phyloP scores from a whole-genome alignment of 208 protist genomes.

The Leptomonas seymouri region DNA sequence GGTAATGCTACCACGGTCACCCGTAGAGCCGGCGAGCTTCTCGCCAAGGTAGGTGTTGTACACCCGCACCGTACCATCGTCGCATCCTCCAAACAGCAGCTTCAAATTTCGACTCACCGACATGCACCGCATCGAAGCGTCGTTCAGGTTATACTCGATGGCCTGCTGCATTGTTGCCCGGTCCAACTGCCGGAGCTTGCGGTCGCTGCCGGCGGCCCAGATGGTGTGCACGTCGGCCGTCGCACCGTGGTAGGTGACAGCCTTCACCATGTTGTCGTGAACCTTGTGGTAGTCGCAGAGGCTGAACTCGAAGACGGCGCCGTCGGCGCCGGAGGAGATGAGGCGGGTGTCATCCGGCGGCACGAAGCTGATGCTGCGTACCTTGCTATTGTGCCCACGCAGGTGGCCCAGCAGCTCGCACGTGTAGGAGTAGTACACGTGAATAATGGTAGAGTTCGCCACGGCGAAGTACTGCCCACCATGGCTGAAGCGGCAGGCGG shows the following conservation, averaged over 20 bases:
- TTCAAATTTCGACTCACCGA: slow-evolving; percentile 87
- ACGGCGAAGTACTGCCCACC: slow-evolving; percentile 97
- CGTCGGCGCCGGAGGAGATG: slow-evolving; percentile 93
- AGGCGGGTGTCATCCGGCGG: slow-evolving; percentile 93
- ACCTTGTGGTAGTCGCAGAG: slow-evolving; percentile 93
- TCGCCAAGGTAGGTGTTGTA: slow-evolving; percentile 92
- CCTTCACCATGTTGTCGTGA: slow-evolving; percentile 93
- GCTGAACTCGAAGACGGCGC: slow-evolving; percentile 96
- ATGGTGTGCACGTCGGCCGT: slow-evolving; percentile 83
- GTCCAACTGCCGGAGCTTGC: slow-evolving; percentile 91
- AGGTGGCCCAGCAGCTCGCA: slow-evolving; percentile 95
- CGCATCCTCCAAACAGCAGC: slow-evolving; percentile 94
- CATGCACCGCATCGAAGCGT: slow-evolving; percentile 83
- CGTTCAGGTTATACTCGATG: slow-evolving; percentile 74
- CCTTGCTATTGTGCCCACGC: slow-evolving; percentile 96
- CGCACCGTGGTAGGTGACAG: slow-evolving; percentile 91
- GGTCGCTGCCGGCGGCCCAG: slow-evolving; percentile 95
- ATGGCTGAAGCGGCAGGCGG: slow-evolving; percentile 94
- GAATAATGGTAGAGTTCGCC: slow-evolving; percentile 95
- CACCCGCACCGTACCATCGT: slow-evolving; percentile 92
- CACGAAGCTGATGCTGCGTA: slow-evolving; percentile 86
- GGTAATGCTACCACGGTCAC: slow-evolving; percentile 32
- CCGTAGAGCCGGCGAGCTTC: slow-evolving; percentile 49
- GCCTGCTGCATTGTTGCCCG: slow-evolving; percentile 59
- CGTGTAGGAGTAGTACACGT: slow-evolving; percentile 96